Evolutionary conservation across 495 filamentous ascomycete genomes (phyloP).

Genomic region (Podospora conica): DNA sequence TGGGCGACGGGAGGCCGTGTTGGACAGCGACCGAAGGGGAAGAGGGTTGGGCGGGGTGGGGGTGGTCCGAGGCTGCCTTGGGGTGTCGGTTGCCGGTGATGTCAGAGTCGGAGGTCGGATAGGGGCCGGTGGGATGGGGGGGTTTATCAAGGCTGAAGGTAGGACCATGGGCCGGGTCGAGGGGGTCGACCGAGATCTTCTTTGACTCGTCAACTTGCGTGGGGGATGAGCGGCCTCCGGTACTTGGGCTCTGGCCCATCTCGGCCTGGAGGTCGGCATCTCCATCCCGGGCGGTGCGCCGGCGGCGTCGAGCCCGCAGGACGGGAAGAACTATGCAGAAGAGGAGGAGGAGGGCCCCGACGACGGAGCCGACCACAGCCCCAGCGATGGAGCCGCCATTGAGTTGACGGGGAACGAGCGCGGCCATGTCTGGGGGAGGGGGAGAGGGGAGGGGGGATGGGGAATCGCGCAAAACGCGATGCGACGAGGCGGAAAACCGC

Average conservation of each 20-base stretch:
- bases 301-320: constrained; percentile 28
- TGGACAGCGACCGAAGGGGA: constrained; percentile 16
- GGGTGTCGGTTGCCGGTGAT: constrained; percentile 12
- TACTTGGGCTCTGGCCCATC: constrained; percentile 28
- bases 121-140: constrained; percentile 7
- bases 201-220: constrained; percentile 19
- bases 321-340: constrained; percentile 31
- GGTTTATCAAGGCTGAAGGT: constrained; percentile 1
- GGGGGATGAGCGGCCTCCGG: constrained; percentile 29
- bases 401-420: constrained; percentile 27
- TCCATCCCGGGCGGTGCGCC: constrained; percentile 17
- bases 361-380: constrained; percentile 30
- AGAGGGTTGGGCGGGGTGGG: constrained; percentile 11
- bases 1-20: constrained; percentile 27
- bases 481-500: neutral
- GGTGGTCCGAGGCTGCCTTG: constrained; percentile 13
- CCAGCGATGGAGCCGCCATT: constrained; percentile 31
- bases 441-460: neutral
- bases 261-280: constrained; percentile 25
- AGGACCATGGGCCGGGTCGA: constrained; percentile 2
- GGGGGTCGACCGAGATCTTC: constrained; percentile 17
- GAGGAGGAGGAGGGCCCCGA: constrained; percentile 28
- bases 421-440: constrained; percentile 4
- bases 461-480: constrained; percentile 1
- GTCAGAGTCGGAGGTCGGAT: constrained; percentile 3